Conservation (phyloP, 2,329 filamentous ascomycete genomes). For the Talaromyces sp. region DNA sequence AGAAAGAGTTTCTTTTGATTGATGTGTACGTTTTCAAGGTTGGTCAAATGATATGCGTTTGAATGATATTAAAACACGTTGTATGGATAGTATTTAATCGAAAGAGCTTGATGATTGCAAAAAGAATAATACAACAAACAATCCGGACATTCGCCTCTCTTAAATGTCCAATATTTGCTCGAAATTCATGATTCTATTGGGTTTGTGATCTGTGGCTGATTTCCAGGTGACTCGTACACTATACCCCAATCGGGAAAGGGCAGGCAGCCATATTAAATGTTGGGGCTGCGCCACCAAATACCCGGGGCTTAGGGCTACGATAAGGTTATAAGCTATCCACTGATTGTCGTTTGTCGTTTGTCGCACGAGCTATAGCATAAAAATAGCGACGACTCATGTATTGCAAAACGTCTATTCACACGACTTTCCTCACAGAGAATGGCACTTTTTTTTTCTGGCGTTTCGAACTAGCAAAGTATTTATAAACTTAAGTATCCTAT, state of each 20-base stretch:
- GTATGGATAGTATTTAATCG: background rate
- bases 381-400: background rate
- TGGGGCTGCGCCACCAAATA: background rate
- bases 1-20: too few species aligned
- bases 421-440: background rate
- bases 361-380: background rate
- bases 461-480: background rate
- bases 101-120: background rate
- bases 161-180: background rate
- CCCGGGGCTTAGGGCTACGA: background rate
- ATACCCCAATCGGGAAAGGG: background rate
- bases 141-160: background rate
- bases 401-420: background rate
- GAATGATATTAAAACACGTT: background rate
- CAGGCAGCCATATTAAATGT: background rate
- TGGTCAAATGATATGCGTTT: background rate
- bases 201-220: background rate
- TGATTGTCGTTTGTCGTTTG: background rate
- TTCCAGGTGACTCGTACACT: constrained; percentile 3
- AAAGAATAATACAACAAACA: background rate
- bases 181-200: background rate
- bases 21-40: too few species aligned
- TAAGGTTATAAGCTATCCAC: background rate
- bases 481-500: constrained; percentile 18
- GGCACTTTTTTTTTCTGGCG: background rate